phyloP scores from a whole-genome alignment of 371 early-diverging fungal species.

The Mucor velutinosus region DNA sequence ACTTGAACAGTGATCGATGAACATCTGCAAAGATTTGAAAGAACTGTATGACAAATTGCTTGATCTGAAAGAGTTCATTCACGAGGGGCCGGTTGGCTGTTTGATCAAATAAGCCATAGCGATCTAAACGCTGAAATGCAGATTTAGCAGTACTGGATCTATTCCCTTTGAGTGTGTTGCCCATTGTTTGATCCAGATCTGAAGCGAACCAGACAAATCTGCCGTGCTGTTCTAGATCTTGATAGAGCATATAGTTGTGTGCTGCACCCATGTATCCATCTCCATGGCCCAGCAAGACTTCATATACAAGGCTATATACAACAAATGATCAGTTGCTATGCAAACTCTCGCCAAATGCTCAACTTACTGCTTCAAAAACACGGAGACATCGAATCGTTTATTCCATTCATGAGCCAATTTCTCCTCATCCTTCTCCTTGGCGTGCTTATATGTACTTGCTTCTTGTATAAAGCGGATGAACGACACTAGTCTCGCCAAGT shows the following conservation, averaged over 20 bases:
- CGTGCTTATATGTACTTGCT: neutral
- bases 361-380: slow-evolving; percentile 46
- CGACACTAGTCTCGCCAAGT: slow-evolving; percentile 30
- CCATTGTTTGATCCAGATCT: slow-evolving; percentile 43
- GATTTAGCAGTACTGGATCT: neutral
- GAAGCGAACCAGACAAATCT: slow-evolving; percentile 35
- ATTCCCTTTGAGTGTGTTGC: slow-evolving; percentile 27
- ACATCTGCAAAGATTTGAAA: slow-evolving; percentile 18
- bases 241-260: slow-evolving; percentile 43
- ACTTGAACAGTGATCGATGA: slow-evolving; percentile 9
- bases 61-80: slow-evolving; percentile 18
- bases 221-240: slow-evolving; percentile 21
- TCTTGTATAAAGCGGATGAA: slow-evolving; percentile 44
- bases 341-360: neutral
- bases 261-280: slow-evolving; percentile 45
- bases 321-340: neutral
- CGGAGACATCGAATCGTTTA: slow-evolving; percentile 40
- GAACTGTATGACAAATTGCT: slow-evolving; percentile 17
- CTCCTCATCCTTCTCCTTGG: neutral
- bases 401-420: slow-evolving; percentile 32
- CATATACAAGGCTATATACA: slow-evolving; percentile 25
- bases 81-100: slow-evolving; percentile 24
- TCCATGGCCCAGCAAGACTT: slow-evolving; percentile 36
- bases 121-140: slow-evolving; percentile 15
- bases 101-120: slow-evolving; percentile 20